Percentiles rank a stretch among this genome's conserved stretches.
These are phyloP conservation scores for Fusarium chaquense DNA, from an alignment of 2,329 filamentous ascomycete species.

Conservation along the genomic window DNA sequence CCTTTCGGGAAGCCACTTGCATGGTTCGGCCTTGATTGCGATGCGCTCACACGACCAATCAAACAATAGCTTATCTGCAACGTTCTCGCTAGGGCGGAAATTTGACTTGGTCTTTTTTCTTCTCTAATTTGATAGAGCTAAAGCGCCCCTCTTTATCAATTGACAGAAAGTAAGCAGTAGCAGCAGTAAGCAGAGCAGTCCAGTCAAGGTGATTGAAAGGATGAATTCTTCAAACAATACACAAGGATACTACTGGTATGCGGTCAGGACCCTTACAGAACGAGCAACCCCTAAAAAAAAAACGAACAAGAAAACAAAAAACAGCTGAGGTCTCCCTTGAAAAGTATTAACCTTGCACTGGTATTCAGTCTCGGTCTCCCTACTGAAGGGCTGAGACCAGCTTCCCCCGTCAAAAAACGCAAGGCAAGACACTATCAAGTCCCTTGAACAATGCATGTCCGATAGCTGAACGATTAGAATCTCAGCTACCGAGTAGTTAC, in stretches of 20 bases:
- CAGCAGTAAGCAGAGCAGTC: not conserved
- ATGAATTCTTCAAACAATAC: not conserved
- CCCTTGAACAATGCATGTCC: constrained; percentile 12
- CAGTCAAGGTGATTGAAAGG: not conserved
- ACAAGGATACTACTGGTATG: not conserved
- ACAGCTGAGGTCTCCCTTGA: not conserved
- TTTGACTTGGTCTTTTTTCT: constrained; percentile 30
- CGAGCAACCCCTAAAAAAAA: not conserved
- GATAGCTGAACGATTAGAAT: not conserved
- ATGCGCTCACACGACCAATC: constrained; percentile 18
- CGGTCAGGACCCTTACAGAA: not conserved
- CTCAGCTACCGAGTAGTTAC: not conserved
- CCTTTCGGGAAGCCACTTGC: constrained; percentile 28
- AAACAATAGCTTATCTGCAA: constrained; percentile 18
- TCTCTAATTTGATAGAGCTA: constrained; percentile 9
- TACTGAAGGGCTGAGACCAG: constrained; percentile 21
- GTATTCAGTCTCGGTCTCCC: constrained; percentile 27
- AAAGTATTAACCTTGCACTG: not conserved
- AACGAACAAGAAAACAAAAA: not conserved
- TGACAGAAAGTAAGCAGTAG: not conserved
- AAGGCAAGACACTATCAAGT: not conserved
- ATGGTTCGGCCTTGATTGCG: constrained; percentile 26
- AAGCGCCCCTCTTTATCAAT: not conserved
- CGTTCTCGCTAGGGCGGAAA: constrained; percentile 28
- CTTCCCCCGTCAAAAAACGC: not conserved